Conservation (phyloP, 140 eudicot species). For the Stevia rebaudiana region DNA sequence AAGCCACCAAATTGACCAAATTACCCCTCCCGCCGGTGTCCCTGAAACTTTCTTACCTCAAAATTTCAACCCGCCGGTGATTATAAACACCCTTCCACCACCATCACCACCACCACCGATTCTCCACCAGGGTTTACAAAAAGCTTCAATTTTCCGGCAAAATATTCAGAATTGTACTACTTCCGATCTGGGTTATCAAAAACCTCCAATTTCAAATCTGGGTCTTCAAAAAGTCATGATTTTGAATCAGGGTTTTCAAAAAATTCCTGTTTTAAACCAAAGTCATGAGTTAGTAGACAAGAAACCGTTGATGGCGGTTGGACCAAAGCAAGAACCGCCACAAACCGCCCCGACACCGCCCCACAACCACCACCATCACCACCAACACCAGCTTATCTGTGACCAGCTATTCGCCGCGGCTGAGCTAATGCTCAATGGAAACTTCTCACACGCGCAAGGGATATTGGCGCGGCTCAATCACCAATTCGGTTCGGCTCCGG, state of each 20-base stretch:
- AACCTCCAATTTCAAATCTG: slow-evolving; percentile 6
- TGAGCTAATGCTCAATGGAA: slow-evolving; percentile 64
- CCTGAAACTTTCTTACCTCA: slow-evolving; percentile 14
- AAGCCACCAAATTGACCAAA: slow-evolving; percentile 31
- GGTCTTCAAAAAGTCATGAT: slow-evolving; percentile 12
- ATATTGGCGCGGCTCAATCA: slow-evolving; percentile 99
- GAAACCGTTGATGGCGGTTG: slow-evolving; percentile 25
- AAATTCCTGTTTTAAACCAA: slow-evolving; percentile 14
- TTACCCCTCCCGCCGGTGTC: slow-evolving; percentile 18
- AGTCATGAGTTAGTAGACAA: slow-evolving; percentile 17
- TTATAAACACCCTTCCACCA: slow-evolving; percentile 28
- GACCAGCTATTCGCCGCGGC: slow-evolving; percentile 69
- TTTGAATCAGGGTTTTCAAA: slow-evolving; percentile 25
- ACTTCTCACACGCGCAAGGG: slow-evolving; percentile 85
- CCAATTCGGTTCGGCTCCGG: slow-evolving; percentile 44
- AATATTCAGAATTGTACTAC: background rate
- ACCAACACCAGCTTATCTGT: slow-evolving; percentile 49
- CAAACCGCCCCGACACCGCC: slow-evolving; percentile 19
- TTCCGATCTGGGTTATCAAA: slow-evolving; percentile 20
- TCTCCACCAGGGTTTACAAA: slow-evolving; percentile 25
- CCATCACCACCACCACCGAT: slow-evolving; percentile 26
- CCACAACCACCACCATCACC: slow-evolving; percentile 44
- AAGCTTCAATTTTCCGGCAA: background rate
- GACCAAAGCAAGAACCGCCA: slow-evolving; percentile 20
- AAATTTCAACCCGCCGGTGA: slow-evolving; percentile 33